Conservation (phyloP, 2,329 filamentous ascomycete species). For the Lachnellula willkommii region DNA sequence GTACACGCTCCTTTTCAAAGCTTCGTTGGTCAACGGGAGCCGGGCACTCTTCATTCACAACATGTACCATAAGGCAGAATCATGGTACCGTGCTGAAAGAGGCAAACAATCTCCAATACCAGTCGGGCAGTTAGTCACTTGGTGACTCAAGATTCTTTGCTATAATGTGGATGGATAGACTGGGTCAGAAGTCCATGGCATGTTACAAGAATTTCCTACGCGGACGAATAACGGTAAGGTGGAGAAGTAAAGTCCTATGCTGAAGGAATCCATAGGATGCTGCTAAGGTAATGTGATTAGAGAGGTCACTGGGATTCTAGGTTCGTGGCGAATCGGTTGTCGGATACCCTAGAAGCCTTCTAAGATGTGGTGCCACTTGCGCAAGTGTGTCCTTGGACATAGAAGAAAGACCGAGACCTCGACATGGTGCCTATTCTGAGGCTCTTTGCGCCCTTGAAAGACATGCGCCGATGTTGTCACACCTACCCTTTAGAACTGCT, state of each 20-base stretch:
- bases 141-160: constrained; percentile 19
- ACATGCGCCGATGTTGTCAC: neutral
- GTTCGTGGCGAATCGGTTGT: constrained; percentile 21
- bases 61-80: constrained; percentile 16
- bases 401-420: constrained; percentile 8
- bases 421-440: constrained; percentile 16
- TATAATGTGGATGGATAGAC: constrained; percentile 16
- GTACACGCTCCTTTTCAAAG: neutral
- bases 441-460: constrained; percentile 8
- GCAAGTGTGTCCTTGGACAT: constrained; percentile 2
- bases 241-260: neutral
- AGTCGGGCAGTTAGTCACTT: constrained; percentile 15
- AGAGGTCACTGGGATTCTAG: constrained; percentile 12
- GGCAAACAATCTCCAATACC: constrained; percentile 13
- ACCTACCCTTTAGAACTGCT: neutral
- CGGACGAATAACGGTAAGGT: constrained; percentile 7
- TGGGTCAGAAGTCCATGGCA: constrained; percentile 6
- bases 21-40: constrained; percentile 11
- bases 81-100: neutral
- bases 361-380: constrained; percentile 8
- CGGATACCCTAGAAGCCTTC: constrained; percentile 11
- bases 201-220: constrained; percentile 7
- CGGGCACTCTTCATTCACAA: constrained; percentile 2
- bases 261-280: constrained; percentile 16
- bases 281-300: constrained; percentile 14